These are phyloP conservation scores for Phaeosphaeriaceae sp. DNA, from an alignment of 2,329 filamentous ascomycete species.

Conservation along the genomic window DNA sequence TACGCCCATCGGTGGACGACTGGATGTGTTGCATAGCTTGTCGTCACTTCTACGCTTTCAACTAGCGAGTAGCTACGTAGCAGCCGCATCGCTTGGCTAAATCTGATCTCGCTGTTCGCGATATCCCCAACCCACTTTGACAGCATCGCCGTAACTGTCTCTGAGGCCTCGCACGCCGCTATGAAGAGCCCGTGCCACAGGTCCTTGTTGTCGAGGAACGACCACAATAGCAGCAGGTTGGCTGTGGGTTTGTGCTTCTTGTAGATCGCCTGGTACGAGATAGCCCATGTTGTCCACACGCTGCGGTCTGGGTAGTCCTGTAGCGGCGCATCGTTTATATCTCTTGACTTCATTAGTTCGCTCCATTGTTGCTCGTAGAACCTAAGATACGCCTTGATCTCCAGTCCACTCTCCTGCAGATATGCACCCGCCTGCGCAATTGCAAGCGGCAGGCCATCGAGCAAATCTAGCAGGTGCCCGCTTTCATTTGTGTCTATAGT, in stretches of 20 bases:
- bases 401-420: conserved; percentile 24
- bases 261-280: conserved; percentile 37
- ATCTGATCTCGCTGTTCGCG: conserved; percentile 20
- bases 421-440: conserved; percentile 32
- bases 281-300: conserved; percentile 42
- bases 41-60: conserved; percentile 16
- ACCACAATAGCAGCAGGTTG: conserved; percentile 38
- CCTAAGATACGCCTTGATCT: conserved; percentile 20
- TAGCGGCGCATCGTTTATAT: conserved; percentile 15
- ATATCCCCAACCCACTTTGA: conserved; percentile 20
- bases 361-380: conserved; percentile 37
- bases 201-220: conserved; percentile 32
- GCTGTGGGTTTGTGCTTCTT: conserved; percentile 25
- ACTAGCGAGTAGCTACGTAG: conserved; percentile 34
- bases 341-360: conserved; percentile 25
- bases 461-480: conserved; percentile 14
- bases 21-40: conserved; percentile 25
- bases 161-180: conserved; percentile 5
- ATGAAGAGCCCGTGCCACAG: conserved; percentile 35
- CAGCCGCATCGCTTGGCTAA: conserved; percentile 22
- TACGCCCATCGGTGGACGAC: conserved; percentile 25
- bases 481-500: conserved; percentile 14
- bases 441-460: conserved; percentile 31
- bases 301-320: conserved; percentile 32
- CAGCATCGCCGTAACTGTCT: conserved; percentile 6